phyloP scores from a whole-genome alignment of 768 basidiomycete species.

The Serendipita sp. region DNA sequence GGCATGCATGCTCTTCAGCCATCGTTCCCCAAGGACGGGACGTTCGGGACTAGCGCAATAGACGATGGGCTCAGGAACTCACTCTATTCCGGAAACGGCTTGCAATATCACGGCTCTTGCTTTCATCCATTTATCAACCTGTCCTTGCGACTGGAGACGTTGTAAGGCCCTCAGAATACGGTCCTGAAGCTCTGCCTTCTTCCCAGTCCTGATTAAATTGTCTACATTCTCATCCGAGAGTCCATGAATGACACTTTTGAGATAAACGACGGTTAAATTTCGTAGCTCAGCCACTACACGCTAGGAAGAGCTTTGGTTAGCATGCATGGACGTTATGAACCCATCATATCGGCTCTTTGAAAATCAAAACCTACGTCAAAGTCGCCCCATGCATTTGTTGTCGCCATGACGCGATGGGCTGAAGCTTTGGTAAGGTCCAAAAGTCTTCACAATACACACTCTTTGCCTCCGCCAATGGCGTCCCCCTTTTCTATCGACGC shows the following conservation, averaged over 20 bases:
- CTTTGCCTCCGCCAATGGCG: not conserved
- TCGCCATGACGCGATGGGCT: not conserved
- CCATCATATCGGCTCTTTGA: not conserved
- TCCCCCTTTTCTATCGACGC: not conserved
- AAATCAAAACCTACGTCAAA: slow-evolving; percentile 5
- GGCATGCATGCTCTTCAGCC: no score
- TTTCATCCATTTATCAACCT: slow-evolving; percentile 40
- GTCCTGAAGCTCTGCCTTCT: slow-evolving; percentile 78
- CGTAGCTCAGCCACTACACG: not conserved
- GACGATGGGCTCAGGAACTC: not conserved
- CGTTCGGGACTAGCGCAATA: no score
- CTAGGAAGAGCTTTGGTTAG: not conserved
- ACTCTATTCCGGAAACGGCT: not conserved
- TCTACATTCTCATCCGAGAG: slow-evolving; percentile 65
- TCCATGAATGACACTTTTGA: slow-evolving; percentile 64
- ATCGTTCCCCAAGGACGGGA: no score
- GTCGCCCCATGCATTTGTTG: slow-evolving; percentile 5
- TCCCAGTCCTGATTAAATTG: slow-evolving; percentile 56
- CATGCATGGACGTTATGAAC: not conserved
- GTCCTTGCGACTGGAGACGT: slow-evolving; percentile 10
- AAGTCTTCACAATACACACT: not conserved
- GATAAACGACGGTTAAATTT: slow-evolving; percentile 51
- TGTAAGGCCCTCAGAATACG: slow-evolving; percentile 30
- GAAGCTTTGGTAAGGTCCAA: not conserved
- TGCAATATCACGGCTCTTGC: not conserved